Base-by-base conservation (phyloP, 345 rosid species). In the Microcos paniculata region DNA sequence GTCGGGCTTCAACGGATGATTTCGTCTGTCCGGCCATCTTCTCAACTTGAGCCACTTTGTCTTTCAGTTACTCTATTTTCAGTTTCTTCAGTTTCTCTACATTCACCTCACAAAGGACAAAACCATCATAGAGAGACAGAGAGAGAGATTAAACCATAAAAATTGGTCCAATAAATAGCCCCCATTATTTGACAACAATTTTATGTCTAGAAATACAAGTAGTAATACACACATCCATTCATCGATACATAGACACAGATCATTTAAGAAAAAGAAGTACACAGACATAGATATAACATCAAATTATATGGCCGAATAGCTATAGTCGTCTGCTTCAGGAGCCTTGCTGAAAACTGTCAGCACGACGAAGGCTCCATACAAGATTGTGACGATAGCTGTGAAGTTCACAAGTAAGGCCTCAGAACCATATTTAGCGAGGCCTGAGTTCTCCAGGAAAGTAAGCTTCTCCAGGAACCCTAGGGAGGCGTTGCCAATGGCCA, bases 401-500 rank as follows among this genome's bases (percentile, higher is more conserved):
- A 96, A 94, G 85, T 96, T 96, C 42, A 90, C 90, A 43, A 91
- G 94, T 79, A 83, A 80, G 10, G 99, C 99, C 83, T 96, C 99
- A 0, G 97, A 4, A 1, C 98, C 94, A 30, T 85, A 92, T 79
- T 91, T 96, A 7, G 84, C 90, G 14, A 96, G 77, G 2, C 95
- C 94, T 15, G 91, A 80, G 78, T 8, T 86, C 90, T 96, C 96
- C 3, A 96, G 83, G 87, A 96, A 92, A 2, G 98, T 94, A 9
- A 96, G 88, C 88, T 96, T 94, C 82, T 96, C 99, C 73, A 92
- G 79, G 71, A 87, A 88, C 64, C 98, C 99, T 13, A 96, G 43
- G 4, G 87, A 68, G 0, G 97, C 97, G 52, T 85, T 96, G 58
- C 80, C 89, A 8, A 91, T 88, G 0, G 97, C 98, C 69, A 92